Base-by-base conservation (phyloP, 2,329 filamentous ascomycete genomes). In the Claviceps arundinis region DNA sequence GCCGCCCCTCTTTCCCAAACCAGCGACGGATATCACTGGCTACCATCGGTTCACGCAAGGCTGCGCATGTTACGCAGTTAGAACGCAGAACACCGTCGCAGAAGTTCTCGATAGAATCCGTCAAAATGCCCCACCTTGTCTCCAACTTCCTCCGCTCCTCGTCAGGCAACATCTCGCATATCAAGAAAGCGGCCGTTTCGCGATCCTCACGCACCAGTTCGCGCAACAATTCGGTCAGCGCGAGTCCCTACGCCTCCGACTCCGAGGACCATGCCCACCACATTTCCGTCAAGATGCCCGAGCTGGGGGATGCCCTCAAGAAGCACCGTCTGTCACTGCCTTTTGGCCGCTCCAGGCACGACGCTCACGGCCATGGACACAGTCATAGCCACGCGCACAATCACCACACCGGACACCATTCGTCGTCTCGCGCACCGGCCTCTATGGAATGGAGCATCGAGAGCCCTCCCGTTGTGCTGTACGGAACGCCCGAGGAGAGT, bases 401-500 rank as follows among this genome's bases (percentile, higher is more conserved):
- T 22, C 24, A 64, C 72, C 60, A 72, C 76, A 9, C 57, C 37
- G 14, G 16, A 37, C 6, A 30, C 45, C 41, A 43, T 14, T 22
- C 13, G 2, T 22, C 37, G 8, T 44, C 48, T 1, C 24, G 42
- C 57, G 62, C 52, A 2, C 68, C 70, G 53, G 71, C 73, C 9
- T 60, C 68, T 1, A 62, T 81, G 17, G 68, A 73, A 54, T 80
- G 75, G 73, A 74, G 70, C 59, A 85, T 96, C 56, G 90, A 96
- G 72, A 94, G 87, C 13, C 89, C 89, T 1, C 90, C 90, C 2
- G 76, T 91, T 17, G 80, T 96, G 46, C 84, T 95, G 69, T 87
- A 93, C 62, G 89, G 89, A 56, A 73, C 77, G 24, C 75, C 87
- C 1, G 77, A 82, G 56, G 77, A 79, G 58, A 95, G 89, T 60